A percentile compares a stretch with the other conserved stretches of the same genome.
Conservation (phyloP, 352 stramenopile genomes). For the Phytopythium montanum region DNA sequence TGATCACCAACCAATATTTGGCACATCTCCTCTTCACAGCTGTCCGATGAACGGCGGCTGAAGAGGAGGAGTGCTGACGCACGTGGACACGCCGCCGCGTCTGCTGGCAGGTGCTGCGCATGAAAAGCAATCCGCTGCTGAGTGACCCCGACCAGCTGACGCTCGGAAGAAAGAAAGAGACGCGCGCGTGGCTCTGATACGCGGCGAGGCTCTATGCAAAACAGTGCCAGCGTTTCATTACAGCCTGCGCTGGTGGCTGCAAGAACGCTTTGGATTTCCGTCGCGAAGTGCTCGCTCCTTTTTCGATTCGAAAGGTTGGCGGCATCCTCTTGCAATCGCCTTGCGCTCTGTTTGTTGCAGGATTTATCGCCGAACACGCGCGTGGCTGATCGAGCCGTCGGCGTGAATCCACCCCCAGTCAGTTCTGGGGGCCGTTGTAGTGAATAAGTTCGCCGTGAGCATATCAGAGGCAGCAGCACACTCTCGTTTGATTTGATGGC, state of each 20-base stretch:
- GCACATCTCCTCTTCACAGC: too few relatives aligned
- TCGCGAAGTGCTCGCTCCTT: too few relatives aligned
- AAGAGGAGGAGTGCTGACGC: background rate
- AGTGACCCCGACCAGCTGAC: slow-evolving; percentile 3
- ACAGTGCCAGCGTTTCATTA: background rate
- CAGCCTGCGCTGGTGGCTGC: too few relatives aligned
- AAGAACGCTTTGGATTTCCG: too few relatives aligned
- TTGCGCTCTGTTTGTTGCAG: too few relatives aligned
- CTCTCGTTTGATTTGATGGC: background rate
- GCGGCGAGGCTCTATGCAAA: background rate
- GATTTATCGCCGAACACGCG: background rate
- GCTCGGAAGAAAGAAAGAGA: background rate
- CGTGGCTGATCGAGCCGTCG: background rate
- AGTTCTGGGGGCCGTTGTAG: background rate
- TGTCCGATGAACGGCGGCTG: background rate
- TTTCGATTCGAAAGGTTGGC: too few relatives aligned
- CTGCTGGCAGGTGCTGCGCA: background rate
- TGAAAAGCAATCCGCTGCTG: background rate
- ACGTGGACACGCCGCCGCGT: background rate
- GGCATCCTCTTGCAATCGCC: too few relatives aligned
- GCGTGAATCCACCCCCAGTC: background rate
- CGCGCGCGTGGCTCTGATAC: slow-evolving; percentile 1
- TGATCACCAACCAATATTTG: background rate
- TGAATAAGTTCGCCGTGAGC: background rate
- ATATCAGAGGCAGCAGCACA: background rate